phyloP scores from a whole-genome alignment of 345 rosid species.

The Eucalyptus tenuipes region DNA sequence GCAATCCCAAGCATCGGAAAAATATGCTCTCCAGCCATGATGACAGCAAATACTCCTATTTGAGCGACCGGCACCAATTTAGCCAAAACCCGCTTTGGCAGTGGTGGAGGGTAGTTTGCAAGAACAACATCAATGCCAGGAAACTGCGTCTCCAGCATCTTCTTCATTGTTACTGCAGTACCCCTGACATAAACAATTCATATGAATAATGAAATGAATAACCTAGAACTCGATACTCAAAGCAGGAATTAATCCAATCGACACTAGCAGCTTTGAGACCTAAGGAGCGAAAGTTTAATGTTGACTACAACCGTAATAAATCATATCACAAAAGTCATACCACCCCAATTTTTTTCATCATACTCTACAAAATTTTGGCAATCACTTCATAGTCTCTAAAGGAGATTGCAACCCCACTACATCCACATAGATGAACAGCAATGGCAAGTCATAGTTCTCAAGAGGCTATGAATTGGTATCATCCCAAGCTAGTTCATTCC shows the following conservation, averaged over 20 bases:
- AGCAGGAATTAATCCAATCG: neutral
- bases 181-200: constrained; percentile 31
- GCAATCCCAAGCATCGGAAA: constrained; percentile 62
- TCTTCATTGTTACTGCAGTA: constrained; percentile 66
- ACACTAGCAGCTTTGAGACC: neutral
- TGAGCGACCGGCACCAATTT: constrained; percentile 64
- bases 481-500: neutral
- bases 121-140: constrained; percentile 74
- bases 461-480: neutral
- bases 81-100: constrained; percentile 56
- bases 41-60: constrained; percentile 54
- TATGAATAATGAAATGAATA: neutral
- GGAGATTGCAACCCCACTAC: neutral
- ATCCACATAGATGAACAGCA: neutral
- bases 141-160: constrained; percentile 65
- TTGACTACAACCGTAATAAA: neutral
- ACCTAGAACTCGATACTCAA: neutral
- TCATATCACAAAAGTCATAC: neutral
- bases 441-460: neutral
- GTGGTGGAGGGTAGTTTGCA: constrained; percentile 66
- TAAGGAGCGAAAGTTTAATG: neutral
- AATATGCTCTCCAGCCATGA: constrained; percentile 71
- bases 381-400: neutral
- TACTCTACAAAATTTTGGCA: neutral
- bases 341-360: neutral